phyloP scores from a whole-genome alignment of 768 basidiomycete genomes.

The Phaffia tasmanica region DNA sequence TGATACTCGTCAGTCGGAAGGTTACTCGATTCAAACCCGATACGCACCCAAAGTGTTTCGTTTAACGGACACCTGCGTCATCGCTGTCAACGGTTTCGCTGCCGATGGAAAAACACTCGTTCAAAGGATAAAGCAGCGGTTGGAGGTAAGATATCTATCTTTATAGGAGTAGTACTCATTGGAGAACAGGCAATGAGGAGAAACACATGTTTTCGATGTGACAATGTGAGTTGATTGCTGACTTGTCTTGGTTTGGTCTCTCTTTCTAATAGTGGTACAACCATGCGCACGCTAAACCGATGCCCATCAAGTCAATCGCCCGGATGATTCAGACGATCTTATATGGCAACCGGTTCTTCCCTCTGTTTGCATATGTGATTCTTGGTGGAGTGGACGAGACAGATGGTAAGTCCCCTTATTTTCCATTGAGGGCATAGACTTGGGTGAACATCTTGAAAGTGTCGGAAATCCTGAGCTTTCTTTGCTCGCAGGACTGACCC shows the following conservation, averaged over 20 bases:
- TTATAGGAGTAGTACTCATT: neutral
- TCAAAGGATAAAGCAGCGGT: slow-evolving; percentile 84
- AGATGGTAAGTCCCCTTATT: slow-evolving; percentile 55
- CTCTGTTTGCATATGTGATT: slow-evolving; percentile 95
- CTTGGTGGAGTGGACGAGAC: slow-evolving; percentile 83
- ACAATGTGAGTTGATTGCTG: too few relatives aligned
- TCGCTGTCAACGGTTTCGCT: slow-evolving; percentile 93
- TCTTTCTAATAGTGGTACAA: slow-evolving; percentile 69
- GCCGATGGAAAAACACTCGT: slow-evolving; percentile 97
- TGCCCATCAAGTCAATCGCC: slow-evolving; percentile 95
- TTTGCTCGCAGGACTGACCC: neutral
- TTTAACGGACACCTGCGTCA: slow-evolving; percentile 79
- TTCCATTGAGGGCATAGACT: neutral
- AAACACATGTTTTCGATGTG: neutral
- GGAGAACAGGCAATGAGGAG: neutral
- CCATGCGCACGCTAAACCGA: slow-evolving; percentile 92
- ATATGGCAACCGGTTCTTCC: slow-evolving; percentile 79
- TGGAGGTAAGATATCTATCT: slow-evolving; percentile 57
- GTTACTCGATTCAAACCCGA: slow-evolving; percentile 95
- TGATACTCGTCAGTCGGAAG: slow-evolving; percentile 91
- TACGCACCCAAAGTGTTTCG: slow-evolving; percentile 92
- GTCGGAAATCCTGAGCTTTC: neutral
- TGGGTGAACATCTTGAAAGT: neutral
- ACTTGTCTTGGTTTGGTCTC: neutral
- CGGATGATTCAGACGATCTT: slow-evolving; percentile 97